Percentiles rank a stretch among this genome's conserved stretches.
phyloP scores from a whole-genome alignment of 1,284 basidiomycete genomes.

The Inonotus hispidus region DNA sequence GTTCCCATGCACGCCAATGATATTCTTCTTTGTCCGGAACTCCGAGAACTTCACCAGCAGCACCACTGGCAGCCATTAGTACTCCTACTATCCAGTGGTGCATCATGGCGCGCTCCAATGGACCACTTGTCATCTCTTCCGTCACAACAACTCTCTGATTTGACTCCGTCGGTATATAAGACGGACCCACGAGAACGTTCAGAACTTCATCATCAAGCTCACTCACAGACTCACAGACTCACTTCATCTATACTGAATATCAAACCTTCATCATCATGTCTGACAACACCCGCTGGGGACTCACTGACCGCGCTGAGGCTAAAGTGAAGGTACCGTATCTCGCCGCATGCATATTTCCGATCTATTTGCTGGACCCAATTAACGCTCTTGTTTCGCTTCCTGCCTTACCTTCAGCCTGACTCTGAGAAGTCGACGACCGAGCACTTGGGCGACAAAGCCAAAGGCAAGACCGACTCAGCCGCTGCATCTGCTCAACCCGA shows the following conservation, averaged over 20 bases:
- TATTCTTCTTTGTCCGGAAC: too few relatives aligned
- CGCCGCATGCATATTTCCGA: too few relatives aligned
- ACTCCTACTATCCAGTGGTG: too few relatives aligned
- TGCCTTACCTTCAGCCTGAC: conserved; percentile 46
- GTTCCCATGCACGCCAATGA: too few relatives aligned
- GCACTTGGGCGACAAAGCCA: conserved; percentile 48
- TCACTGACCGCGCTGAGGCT: conserved; percentile 46
- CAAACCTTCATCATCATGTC: conserved; percentile 8
- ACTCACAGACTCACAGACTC: neutral
- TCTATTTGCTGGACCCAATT: neutral
- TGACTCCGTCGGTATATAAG: too few relatives aligned
- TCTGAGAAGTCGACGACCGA: conserved; percentile 50
- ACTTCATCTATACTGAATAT: neutral
- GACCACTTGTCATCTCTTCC: conserved; percentile 1
- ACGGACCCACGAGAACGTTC: too few relatives aligned
- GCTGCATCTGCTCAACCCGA: conserved; percentile 40
- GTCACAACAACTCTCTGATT: too few relatives aligned
- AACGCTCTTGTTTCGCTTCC: neutral
- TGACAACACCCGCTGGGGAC: conserved; percentile 37
- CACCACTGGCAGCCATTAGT: too few relatives aligned
- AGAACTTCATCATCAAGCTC: neutral
- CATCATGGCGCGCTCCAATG: neutral
- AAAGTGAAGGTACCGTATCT: conserved; percentile 45
- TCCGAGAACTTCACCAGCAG: too few relatives aligned
- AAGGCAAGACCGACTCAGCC: conserved; percentile 32